Evolutionary conservation across 2,329 filamentous ascomycete genomes (phyloP).

Genomic region (Aspergillus fischeri): DNA sequence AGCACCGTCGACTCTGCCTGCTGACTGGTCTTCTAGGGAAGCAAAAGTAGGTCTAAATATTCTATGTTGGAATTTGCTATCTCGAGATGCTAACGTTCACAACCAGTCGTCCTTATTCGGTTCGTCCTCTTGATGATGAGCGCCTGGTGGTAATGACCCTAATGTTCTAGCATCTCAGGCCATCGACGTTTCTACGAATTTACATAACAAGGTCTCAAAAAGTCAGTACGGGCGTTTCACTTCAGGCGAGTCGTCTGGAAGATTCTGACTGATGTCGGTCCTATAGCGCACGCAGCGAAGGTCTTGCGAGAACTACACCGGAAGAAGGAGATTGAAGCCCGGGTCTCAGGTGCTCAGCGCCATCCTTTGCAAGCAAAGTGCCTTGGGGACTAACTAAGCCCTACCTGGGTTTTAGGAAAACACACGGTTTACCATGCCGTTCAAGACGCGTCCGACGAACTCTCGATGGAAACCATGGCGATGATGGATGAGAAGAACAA

Average conservation of each 20-base stretch:
- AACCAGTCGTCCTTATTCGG: slow-evolving; percentile 52
- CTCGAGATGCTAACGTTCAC: slow-evolving; percentile 9
- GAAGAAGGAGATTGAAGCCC: slow-evolving; percentile 55
- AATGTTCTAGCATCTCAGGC: slow-evolving; percentile 31
- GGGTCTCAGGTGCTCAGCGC: slow-evolving; percentile 44
- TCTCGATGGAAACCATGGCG: slow-evolving; percentile 46
- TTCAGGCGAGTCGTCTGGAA: slow-evolving; percentile 8
- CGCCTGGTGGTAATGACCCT: not conserved
- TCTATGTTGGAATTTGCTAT: not conserved
- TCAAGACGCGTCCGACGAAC: slow-evolving; percentile 49
- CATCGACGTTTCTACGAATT: slow-evolving; percentile 57
- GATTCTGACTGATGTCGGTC: not conserved
- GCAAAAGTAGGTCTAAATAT: slow-evolving; percentile 40
- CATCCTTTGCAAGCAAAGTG: not conserved
- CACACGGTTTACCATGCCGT: slow-evolving; percentile 58
- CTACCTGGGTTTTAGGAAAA: slow-evolving; percentile 47
- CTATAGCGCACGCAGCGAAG: slow-evolving; percentile 54
- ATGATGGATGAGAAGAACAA: slow-evolving; percentile 48
- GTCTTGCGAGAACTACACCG: slow-evolving; percentile 61
- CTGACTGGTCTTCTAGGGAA: slow-evolving; percentile 32
- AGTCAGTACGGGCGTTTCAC: slow-evolving; percentile 25
- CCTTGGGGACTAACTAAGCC: not conserved
- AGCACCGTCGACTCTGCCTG: not conserved
- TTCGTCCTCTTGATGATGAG: slow-evolving; percentile 21
- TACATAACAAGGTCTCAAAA: slow-evolving; percentile 59